Base-by-base conservation (phyloP, 2,329 filamentous ascomycete species). In the Colletotrichum orchidophilum region DNA sequence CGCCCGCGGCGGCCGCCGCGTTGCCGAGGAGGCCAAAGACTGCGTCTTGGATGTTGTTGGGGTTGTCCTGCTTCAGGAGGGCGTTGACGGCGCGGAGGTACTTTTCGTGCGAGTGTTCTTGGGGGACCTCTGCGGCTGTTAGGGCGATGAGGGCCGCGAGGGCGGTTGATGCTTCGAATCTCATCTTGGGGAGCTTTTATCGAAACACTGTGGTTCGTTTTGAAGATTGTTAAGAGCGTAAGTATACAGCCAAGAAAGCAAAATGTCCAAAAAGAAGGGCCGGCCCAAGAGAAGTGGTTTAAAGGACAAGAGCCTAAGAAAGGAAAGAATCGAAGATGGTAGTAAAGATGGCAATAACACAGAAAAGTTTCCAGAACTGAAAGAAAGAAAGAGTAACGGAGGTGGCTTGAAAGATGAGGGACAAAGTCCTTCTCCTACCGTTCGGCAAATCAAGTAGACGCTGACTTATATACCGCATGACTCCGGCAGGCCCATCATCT, bases 31-130 rank as follows among this genome's bases (percentile, higher is more conserved):
- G n/a, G 79, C 82, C 53, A 83, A 88, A 82, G 87, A 91, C 84
- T 70, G 79, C 33, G 84, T 87, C 79, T 80, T 84, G 78, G 81
- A 86, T 63, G 73, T 89, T 66, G 82, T 87, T 77, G 82, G 88
- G 79, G 81, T 88, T 75, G 79, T 90, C 33, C 83, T 84, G 82
- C 76, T 83, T 71, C 39, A 90, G 76, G 63, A 83, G 80, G 26
- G 78, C 78, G 73, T 83, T 80, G 72, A 87, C 84, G 55, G 81
- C 81, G 33, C 78, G 77, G 58, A 89, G 77, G 76, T 87, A 83
- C 73, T 83, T 81, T 67, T 84, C 78, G 78, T 90, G 87, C 12
- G 87, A 86, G 75, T 89, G 86, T 73, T 90, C 87, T 76, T 89
- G 87, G 29, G 87, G 87, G 69, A 89, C 87, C 76, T 90, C 85